These are phyloP conservation scores for Fraxinus angustifolia DNA, from an alignment of 305 asterid genomes.

Conservation along the genomic window DNA sequence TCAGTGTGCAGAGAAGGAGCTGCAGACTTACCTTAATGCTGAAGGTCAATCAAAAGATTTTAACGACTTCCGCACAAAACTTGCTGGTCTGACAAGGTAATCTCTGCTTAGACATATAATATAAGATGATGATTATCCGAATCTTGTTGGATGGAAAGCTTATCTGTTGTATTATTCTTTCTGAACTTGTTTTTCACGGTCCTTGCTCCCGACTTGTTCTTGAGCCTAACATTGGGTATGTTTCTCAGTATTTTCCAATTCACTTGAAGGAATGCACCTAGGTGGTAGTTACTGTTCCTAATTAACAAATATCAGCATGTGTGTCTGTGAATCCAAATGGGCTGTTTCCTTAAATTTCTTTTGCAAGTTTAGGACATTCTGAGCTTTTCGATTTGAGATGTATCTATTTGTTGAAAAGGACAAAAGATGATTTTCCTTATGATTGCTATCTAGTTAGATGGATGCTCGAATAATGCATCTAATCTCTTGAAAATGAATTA, in stretches of 20 bases:
- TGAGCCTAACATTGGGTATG: background rate
- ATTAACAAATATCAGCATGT: background rate
- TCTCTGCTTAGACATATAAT: constrained; percentile 16
- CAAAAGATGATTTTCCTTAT: background rate
- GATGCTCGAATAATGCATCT: background rate
- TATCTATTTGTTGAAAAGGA: background rate
- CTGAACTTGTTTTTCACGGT: background rate
- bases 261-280: background rate
- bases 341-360: background rate
- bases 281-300: background rate
- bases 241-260: background rate
- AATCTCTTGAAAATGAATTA: background rate
- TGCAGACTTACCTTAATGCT: constrained; percentile 50
- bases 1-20: constrained; percentile 85
- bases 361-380: background rate
- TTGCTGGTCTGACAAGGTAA: constrained; percentile 83
- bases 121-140: background rate
- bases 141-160: background rate
- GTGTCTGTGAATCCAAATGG: background rate
- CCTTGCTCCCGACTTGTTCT: background rate
- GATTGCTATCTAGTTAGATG: background rate
- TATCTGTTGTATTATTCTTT: background rate
- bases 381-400: background rate
- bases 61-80: constrained; percentile 77
- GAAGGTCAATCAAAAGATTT: constrained; percentile 60